Conservation (phyloP, 148 eudicot species). For the Rhododendron kiyosumense region DNA sequence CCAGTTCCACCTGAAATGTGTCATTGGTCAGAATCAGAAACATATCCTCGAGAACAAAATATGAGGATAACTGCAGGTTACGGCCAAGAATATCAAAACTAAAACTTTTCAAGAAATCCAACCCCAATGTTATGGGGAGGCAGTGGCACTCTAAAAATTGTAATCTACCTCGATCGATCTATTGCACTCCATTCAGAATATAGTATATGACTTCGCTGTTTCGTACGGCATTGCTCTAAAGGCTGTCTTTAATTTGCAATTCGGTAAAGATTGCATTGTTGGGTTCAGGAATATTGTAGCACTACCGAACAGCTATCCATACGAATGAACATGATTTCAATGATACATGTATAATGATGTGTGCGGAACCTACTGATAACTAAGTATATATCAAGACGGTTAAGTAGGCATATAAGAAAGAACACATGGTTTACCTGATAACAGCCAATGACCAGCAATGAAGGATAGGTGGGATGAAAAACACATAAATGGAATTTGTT, state of each 20-base stretch:
- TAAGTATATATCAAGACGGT: neutral
- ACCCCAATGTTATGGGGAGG: neutral
- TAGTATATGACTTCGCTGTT: neutral
- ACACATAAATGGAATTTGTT: constrained; percentile 79
- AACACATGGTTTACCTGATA: constrained; percentile 56
- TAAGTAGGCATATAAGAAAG: neutral
- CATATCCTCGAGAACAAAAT: too few relatives aligned
- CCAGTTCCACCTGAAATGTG: too few relatives aligned
- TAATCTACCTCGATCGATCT: neutral
- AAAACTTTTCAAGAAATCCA: neutral
- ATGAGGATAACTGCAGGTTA: too few relatives aligned
- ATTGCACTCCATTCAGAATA: neutral
- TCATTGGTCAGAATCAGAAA: too few relatives aligned
- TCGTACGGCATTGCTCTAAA: neutral
- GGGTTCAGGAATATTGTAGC: neutral
- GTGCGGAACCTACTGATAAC: neutral
- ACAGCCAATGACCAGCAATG: constrained; percentile 78
- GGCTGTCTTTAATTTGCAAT: neutral
- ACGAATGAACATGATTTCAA: neutral
- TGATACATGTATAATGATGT: neutral
- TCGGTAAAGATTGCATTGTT: neutral
- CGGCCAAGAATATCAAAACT: neutral
- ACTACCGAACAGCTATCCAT: neutral
- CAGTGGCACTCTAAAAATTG: neutral
- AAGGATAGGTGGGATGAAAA: constrained; percentile 79